Evolutionary conservation across 345 rosid species (phyloP).

Genomic region (Citrus medica): DNA sequence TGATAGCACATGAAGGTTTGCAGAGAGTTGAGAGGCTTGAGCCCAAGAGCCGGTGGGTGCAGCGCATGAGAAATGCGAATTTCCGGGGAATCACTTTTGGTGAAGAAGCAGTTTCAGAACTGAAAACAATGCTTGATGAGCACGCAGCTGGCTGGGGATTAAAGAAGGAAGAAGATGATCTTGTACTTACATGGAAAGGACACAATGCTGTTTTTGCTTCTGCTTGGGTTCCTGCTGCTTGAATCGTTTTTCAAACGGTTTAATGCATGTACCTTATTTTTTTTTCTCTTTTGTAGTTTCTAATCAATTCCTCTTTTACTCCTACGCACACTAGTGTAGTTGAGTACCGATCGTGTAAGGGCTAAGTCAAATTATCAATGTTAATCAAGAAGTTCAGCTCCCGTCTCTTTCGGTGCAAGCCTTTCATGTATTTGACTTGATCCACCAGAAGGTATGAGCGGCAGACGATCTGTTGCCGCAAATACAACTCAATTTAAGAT

Average conservation of each 20-base stretch:
- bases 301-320: background rate
- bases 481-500: no score
- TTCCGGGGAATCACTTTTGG: conserved; percentile 51
- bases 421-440: background rate
- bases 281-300: background rate
- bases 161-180: conserved; percentile 77
- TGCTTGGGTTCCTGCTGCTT: conserved; percentile 67
- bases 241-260: background rate
- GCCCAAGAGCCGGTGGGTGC: conserved; percentile 64
- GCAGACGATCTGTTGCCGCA: background rate
- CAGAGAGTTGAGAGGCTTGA: conserved; percentile 82
- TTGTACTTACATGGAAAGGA: conserved; percentile 94
- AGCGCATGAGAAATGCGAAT: conserved; percentile 61
- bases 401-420: no score
- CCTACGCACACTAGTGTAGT: background rate
- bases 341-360: background rate
- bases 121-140: conserved; percentile 76
- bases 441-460: background rate
- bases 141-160: conserved; percentile 95
- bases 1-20: conserved; percentile 66
- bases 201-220: conserved; percentile 90
- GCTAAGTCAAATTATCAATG: background rate
- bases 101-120: conserved; percentile 56
- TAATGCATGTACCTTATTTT: background rate
- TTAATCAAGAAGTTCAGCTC: no score